Evolutionary conservation across 2,329 filamentous ascomycete species (phyloP).

Genomic region (Stagonosporopsis chrysanthemi): DNA sequence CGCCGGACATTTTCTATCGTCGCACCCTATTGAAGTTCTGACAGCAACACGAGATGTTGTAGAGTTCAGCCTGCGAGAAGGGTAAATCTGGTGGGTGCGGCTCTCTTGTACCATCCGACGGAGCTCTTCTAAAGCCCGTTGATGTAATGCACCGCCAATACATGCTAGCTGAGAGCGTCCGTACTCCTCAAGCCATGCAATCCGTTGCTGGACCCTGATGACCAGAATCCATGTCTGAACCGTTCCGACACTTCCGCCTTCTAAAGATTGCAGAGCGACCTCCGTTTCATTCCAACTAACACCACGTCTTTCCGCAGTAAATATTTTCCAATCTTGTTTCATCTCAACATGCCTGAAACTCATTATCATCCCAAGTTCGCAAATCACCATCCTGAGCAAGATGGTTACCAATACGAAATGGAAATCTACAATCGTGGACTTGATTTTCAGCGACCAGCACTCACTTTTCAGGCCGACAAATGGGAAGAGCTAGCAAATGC

Average conservation of each 20-base stretch:
- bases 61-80: too few species aligned
- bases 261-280: neutral
- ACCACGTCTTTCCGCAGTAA: neutral
- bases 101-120: too few species aligned
- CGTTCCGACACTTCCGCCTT: constrained; percentile 1
- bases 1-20: too few species aligned
- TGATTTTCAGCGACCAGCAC: constrained; percentile 39
- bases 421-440: constrained; percentile 44
- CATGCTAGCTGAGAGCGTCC: too few species aligned
- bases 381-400: constrained; percentile 23
- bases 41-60: too few species aligned
- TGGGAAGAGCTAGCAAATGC: constrained; percentile 35
- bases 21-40: too few species aligned
- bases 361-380: constrained; percentile 20
- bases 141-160: too few species aligned
- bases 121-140: too few species aligned
- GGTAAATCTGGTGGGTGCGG: too few species aligned
- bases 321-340: too few species aligned
- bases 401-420: constrained; percentile 37
- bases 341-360: constrained; percentile 20
- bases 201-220: neutral
- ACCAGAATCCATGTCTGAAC: neutral
- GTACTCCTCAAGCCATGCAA: neutral
- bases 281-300: neutral
- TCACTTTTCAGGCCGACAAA: constrained; percentile 44